Evolutionary conservation across 1,284 basidiomycete genomes (phyloP).

Genomic region (Ceratobasidium sp.): DNA sequence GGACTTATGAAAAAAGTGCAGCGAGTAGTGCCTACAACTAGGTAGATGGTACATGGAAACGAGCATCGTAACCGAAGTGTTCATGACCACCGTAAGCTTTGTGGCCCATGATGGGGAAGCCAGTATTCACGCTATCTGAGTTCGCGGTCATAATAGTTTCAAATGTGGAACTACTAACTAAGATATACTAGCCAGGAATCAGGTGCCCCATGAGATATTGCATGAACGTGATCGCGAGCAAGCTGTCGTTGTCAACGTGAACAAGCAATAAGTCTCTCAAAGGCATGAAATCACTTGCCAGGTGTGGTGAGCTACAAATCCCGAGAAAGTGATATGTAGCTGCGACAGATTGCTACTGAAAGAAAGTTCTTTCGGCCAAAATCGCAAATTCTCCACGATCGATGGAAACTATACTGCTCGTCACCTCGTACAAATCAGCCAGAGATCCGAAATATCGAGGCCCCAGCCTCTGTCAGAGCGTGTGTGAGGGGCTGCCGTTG

Average conservation of each 20-base stretch:
- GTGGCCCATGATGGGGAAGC: not conserved
- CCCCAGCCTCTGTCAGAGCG: not conserved
- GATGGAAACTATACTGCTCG: not conserved
- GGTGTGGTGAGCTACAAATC: not conserved
- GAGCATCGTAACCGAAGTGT: too few relatives aligned
- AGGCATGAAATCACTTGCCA: constrained; percentile 1
- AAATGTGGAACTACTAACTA: not conserved
- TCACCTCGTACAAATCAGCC: constrained; percentile 5
- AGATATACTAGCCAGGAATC: not conserved
- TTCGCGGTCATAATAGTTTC: not conserved
- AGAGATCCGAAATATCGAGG: not conserved
- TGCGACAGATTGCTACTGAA: constrained; percentile 2
- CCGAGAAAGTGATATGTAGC: not conserved
- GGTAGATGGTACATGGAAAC: too few relatives aligned
- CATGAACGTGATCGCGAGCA: not conserved
- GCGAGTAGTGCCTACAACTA: too few relatives aligned
- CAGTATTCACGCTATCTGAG: not conserved
- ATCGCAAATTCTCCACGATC: not conserved
- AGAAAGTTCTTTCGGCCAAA: not conserved
- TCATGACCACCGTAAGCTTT: not conserved
- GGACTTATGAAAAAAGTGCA: too few relatives aligned
- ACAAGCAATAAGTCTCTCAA: not conserved
- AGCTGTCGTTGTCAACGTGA: not conserved
- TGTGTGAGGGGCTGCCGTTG: not conserved
- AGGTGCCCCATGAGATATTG: not conserved